These are phyloP conservation scores for Cocos nucifera DNA, from an alignment of 176 grass and related monocot species.

Conservation along the genomic window DNA sequence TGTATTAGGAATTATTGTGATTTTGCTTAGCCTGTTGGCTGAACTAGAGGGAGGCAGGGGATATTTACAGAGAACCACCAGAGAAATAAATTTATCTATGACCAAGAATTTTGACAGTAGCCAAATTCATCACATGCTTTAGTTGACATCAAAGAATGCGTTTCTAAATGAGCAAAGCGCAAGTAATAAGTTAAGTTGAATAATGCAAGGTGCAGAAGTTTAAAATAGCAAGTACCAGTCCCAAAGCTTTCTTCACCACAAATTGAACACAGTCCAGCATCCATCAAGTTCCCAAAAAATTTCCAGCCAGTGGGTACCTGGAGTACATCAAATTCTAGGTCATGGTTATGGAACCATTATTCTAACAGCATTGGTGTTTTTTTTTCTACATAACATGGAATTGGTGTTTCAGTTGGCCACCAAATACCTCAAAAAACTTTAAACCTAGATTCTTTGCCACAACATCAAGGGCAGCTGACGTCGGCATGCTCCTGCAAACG, in stretches of 20 bases:
- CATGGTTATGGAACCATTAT: not conserved
- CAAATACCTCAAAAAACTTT: conserved; percentile 94
- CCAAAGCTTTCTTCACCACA: conserved; percentile 99
- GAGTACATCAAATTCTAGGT: conserved; percentile 8
- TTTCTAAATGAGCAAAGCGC: too few relatives aligned
- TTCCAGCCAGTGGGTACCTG: conserved; percentile 99
- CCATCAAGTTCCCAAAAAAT: conserved; percentile 98
- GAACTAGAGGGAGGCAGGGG: too few relatives aligned
- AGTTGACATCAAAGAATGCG: too few relatives aligned
- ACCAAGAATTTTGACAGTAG: too few relatives aligned
- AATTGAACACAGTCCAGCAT: conserved; percentile 92
- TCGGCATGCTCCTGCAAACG: conserved; percentile 84
- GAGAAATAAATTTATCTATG: too few relatives aligned
- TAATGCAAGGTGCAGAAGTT: not conserved
- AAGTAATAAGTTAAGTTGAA: too few relatives aligned
- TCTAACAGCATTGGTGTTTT: too few relatives aligned
- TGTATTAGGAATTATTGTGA: too few relatives aligned
- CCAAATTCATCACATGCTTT: too few relatives aligned
- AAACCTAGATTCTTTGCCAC: conserved; percentile 88
- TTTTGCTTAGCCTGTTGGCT: too few relatives aligned
- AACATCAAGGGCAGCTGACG: conserved; percentile 98
- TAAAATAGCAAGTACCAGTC: conserved; percentile 39
- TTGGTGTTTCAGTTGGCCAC: not conserved
- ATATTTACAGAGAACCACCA: too few relatives aligned
- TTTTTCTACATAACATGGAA: too few relatives aligned